phyloP scores from a whole-genome alignment of 2,329 filamentous ascomycete species.

The Bipolaris gigantea region DNA sequence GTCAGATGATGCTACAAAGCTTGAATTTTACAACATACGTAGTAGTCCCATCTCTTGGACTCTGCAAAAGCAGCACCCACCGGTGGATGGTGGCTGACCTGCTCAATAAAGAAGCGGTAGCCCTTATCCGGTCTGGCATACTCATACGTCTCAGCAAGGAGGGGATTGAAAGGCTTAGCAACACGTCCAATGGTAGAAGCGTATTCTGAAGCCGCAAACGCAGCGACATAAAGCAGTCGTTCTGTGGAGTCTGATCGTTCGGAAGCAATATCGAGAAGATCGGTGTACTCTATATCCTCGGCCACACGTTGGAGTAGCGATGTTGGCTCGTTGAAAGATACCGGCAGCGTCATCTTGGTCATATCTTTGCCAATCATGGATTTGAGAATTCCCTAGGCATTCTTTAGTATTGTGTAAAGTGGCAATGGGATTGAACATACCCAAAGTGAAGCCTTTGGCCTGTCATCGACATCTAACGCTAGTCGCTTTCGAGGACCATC shows the following conservation, averaged over 20 bases:
- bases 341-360: slow-evolving; percentile 98
- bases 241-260: slow-evolving; percentile 86
- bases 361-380: slow-evolving; percentile 99
- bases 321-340: slow-evolving; percentile 98
- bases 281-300: slow-evolving; percentile 97
- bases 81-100: slow-evolving; percentile 96
- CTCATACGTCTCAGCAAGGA: slow-evolving; percentile 95
- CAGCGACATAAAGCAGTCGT: slow-evolving; percentile 89
- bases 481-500: slow-evolving; percentile 77
- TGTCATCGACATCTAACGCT: slow-evolving; percentile 87
- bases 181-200: slow-evolving; percentile 95
- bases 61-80: slow-evolving; percentile 93
- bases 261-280: slow-evolving; percentile 85
- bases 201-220: slow-evolving; percentile 95
- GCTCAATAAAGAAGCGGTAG: slow-evolving; percentile 97
- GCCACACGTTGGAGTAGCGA: slow-evolving; percentile 92
- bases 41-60: slow-evolving; percentile 93
- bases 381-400: slow-evolving; percentile 80
- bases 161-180: slow-evolving; percentile 96
- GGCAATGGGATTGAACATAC: slow-evolving; percentile 52
- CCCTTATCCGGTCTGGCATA: slow-evolving; percentile 95
- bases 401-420: slow-evolving; percentile 26
- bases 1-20: slow-evolving; percentile 15
- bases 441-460: slow-evolving; percentile 95
- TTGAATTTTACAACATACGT: slow-evolving; percentile 47